Evolutionary conservation across 2,329 filamentous ascomycete genomes (phyloP).

Genomic region (Diaporthe aspalathi): DNA sequence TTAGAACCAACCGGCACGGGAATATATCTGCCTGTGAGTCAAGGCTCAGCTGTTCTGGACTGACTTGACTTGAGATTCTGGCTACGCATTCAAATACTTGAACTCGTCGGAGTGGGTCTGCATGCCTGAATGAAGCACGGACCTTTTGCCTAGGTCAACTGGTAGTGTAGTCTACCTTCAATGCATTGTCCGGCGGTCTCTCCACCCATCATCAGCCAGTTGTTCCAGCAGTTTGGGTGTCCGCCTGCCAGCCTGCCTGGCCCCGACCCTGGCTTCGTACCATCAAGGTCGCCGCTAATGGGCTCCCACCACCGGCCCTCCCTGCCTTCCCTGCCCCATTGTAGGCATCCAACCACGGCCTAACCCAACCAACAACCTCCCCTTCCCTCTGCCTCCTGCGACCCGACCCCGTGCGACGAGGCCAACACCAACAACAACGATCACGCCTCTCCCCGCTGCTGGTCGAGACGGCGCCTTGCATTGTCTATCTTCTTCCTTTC

Average conservation of each 20-base stretch:
- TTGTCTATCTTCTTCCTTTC: constrained; percentile 16
- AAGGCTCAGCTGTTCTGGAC: neutral
- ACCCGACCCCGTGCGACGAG: constrained; percentile 5
- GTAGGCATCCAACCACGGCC: constrained; percentile 26
- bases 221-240: neutral
- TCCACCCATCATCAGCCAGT: too few species aligned
- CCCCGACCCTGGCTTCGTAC: constrained; percentile 1
- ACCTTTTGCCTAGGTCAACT: too few species aligned
- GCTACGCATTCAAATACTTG: neutral
- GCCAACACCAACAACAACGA: constrained; percentile 19
- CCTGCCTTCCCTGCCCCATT: constrained; percentile 7
- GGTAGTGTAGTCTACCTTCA: too few species aligned
- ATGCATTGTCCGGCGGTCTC: too few species aligned
- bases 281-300: constrained; percentile 9
- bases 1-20: too few species aligned
- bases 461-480: constrained; percentile 20
- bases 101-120: neutral
- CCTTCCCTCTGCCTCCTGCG: constrained; percentile 1
- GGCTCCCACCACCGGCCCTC: neutral
- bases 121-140: neutral
- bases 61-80: neutral
- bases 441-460: neutral
- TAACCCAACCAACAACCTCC: constrained; percentile 17
- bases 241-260: neutral
- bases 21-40: too few species aligned